Conservation (phyloP, 73 alveolate genomes). For the Blepharisma stoltei region DNA sequence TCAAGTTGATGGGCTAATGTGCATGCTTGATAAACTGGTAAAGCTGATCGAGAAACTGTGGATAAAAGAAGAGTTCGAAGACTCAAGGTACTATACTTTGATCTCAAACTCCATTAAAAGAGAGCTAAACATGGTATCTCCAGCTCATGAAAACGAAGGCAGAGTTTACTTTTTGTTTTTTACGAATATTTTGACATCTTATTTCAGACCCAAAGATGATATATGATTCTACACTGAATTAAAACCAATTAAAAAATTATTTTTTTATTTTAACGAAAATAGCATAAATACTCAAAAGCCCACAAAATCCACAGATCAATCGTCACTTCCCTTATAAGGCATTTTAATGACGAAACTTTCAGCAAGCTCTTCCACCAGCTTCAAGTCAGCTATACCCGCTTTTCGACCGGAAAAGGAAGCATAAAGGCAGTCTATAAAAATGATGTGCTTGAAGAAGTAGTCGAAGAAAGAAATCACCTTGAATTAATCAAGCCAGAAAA, state of each 20-base stretch:
- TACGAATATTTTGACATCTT: neutral
- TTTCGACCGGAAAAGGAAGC: conserved; percentile 4
- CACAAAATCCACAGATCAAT: conserved; percentile 7
- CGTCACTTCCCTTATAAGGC: neutral
- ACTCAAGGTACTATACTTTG: neutral
- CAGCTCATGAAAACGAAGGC: neutral
- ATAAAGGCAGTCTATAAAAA: neutral
- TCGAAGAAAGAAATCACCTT: neutral
- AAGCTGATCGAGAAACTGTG: neutral
- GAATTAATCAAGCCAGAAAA: conserved; percentile 9
- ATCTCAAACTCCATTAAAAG: neutral
- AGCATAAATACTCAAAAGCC: conserved; percentile 18
- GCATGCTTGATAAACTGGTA: neutral
- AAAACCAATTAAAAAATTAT: no score
- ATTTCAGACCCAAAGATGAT: conserved; percentile 9
- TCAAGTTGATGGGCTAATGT: neutral
- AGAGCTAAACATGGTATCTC: neutral
- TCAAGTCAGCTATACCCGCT: neutral
- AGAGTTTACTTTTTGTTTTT: neutral
- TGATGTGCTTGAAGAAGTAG: conserved; percentile 22
- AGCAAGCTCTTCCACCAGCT: neutral
- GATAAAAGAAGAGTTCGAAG: conserved; percentile 7
- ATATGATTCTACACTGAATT: no score
- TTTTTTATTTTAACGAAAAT: no score
- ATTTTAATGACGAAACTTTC: neutral